A percentile compares a stretch with the other conserved stretches of the same genome.
These are phyloP conservation scores for Xylariomycetidae sp. DNA, from an alignment of 2,329 filamentous ascomycete species.

Conservation along the genomic window DNA sequence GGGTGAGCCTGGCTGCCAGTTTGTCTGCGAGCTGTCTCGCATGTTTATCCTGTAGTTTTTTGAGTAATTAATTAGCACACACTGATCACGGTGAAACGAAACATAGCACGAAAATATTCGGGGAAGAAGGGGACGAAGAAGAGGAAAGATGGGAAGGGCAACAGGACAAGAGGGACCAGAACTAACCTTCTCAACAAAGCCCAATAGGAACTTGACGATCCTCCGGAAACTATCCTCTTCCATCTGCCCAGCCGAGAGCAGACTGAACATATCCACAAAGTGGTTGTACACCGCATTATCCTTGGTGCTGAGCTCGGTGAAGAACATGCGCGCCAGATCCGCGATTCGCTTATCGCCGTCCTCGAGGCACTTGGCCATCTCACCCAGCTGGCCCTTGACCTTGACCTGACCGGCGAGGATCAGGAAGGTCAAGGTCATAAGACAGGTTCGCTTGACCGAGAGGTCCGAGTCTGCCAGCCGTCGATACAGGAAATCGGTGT, in stretches of 20 bases:
- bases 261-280: constrained; percentile 97
- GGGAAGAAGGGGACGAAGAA: too few relatives aligned
- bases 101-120: too few relatives aligned
- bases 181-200: constrained; percentile 93
- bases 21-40: constrained; percentile 92
- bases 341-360: constrained; percentile 93
- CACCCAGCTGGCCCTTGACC: constrained; percentile 95
- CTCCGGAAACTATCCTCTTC: constrained; percentile 81
- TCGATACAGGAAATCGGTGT: constrained; percentile 95
- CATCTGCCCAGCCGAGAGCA: constrained; percentile 80
- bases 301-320: constrained; percentile 93
- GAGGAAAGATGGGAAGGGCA: too few relatives aligned
- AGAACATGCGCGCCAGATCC: constrained; percentile 96
- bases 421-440: constrained; percentile 97
- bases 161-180: too few relatives aligned
- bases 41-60: constrained; percentile 75
- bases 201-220: constrained; percentile 87
- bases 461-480: constrained; percentile 83
- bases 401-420: constrained; percentile 98
- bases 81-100: too few relatives aligned
- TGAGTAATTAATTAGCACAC: constrained; percentile 9
- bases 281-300: constrained; percentile 99
- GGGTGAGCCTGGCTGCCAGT: constrained; percentile 75
- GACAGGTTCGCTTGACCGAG: constrained; percentile 91
- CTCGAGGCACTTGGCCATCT: constrained; percentile 99